Base-by-base conservation (phyloP, 495 filamentous ascomycete genomes). In the Aspergillus ellipticus region DNA sequence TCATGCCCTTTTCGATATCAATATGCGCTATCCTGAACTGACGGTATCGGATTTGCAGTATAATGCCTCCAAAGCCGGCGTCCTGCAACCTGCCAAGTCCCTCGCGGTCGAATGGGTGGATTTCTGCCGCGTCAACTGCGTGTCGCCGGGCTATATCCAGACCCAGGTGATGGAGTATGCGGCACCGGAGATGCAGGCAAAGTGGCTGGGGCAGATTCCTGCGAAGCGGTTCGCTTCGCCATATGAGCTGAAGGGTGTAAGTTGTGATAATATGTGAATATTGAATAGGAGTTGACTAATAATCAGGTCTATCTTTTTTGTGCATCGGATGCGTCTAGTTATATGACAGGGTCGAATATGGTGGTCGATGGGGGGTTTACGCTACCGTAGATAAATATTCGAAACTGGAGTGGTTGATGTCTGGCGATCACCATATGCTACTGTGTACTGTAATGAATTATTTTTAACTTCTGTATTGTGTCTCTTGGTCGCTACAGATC, bases 91-190 rank as follows among this genome's bases (percentile, higher is more conserved):
- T 21, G 66, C 67, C 31, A 73, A 71, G 50, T 72, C 57, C 16
- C 58, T 75, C 13, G 54, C 72, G 4, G 69, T 74, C 15, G 72
- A 75, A 33, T 75, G 72, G 72, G 66, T 69, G 9, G 69, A 75
- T 22, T 72, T 65, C 26, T 66, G 60, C 21, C 65, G 76, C 0
- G 74, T 76, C 24, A 79, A 79, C 57, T 73, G 65, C 39, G 68
- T 78, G 24, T 74, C 72, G 1, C 76, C 75, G 0, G 76, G 76
- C 0, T 79, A 68, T 57, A 74, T 77, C 54, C 63, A 68, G 22
- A 78, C 75, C 21, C 63, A 70, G 29, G 74, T 71, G 55, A 62
- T 62, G 29, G 55, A 58, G n/a, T 28, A 61, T 58, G 8, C 56
- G 55, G 11, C 62, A 53, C 19, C 10, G 48, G 66, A 68, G 26